Percentiles rank a stretch among this genome's conserved stretches.
These are phyloP conservation scores for Tolypocladium album DNA, from an alignment of 2,329 filamentous ascomycete genomes.

Conservation along the genomic window DNA sequence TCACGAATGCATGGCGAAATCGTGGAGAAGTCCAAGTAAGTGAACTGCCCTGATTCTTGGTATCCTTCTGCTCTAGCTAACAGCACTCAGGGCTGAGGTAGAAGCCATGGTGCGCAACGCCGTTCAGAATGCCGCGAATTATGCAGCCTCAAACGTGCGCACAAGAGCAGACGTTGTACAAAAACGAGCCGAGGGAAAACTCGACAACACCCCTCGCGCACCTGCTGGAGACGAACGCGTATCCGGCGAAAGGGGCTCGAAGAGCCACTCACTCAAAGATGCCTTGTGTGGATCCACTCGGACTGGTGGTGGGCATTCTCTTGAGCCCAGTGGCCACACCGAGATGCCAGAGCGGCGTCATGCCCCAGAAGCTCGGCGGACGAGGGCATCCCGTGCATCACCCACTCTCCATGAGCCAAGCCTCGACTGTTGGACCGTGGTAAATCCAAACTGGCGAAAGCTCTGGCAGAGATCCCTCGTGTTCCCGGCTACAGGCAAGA, in stretches of 20 bases:
- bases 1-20: not conserved
- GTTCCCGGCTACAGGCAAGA: conserved; percentile 47
- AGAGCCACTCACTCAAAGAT: not conserved
- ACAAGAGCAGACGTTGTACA: not conserved
- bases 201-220: not conserved
- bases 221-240: not conserved
- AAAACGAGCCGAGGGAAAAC: not conserved
- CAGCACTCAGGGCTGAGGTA: not conserved
- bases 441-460: conserved; percentile 39
- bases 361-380: conserved; percentile 13
- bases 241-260: not conserved
- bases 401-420: conserved; percentile 4
- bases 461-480: conserved; percentile 49
- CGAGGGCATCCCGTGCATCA: conserved; percentile 10
- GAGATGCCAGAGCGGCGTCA: not conserved
- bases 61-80: not conserved
- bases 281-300: conserved; percentile 1
- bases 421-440: conserved; percentile 34
- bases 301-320: not conserved
- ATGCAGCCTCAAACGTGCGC: not conserved
- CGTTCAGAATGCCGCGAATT: conserved; percentile 1
- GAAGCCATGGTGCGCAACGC: conserved; percentile 1
- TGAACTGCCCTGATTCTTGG: not conserved
- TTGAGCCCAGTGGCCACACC: not conserved
- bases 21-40: conserved; percentile 6